phyloP scores from a whole-genome alignment of 2,329 filamentous ascomycete genomes.

The Fusarium transvaalense region DNA sequence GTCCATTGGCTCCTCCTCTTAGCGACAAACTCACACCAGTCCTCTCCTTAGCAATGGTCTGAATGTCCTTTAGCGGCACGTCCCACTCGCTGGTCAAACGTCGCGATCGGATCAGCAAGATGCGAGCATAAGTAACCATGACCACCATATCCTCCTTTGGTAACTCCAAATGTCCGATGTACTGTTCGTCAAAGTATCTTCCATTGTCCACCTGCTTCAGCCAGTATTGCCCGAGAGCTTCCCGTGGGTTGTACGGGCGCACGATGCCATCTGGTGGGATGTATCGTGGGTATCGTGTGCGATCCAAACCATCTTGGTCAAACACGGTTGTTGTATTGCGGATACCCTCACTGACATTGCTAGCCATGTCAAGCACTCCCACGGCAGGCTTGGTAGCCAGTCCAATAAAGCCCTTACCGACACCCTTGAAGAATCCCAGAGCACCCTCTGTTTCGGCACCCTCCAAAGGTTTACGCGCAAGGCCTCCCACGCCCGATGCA shows the following conservation, averaged over 20 bases:
- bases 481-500: constrained; percentile 91
- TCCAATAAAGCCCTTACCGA: constrained; percentile 93
- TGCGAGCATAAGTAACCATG: constrained; percentile 88
- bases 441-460: constrained; percentile 96
- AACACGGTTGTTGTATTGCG: constrained; percentile 99
- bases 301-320: constrained; percentile 92
- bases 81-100: constrained; percentile 94
- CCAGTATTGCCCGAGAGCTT: constrained; percentile 98
- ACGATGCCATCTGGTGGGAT: constrained; percentile 94
- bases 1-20: constrained; percentile 91
- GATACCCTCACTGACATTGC: constrained; percentile 96
- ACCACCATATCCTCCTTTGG: constrained; percentile 89
- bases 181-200: constrained; percentile 97
- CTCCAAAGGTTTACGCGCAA: constrained; percentile 93
- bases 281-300: constrained; percentile 92
- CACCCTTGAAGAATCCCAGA: constrained; percentile 95
- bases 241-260: constrained; percentile 91
- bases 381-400: constrained; percentile 98
- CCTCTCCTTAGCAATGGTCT: constrained; percentile 96
- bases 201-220: constrained; percentile 98
- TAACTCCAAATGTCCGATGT: constrained; percentile 95
- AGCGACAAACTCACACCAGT: constrained; percentile 91
- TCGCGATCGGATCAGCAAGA: constrained; percentile 90
- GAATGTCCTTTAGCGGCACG: constrained; percentile 92
- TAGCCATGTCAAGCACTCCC: constrained; percentile 95